Conservation (phyloP, 768 basidiomycete genomes). For the Auricularia heimuer region DNA sequence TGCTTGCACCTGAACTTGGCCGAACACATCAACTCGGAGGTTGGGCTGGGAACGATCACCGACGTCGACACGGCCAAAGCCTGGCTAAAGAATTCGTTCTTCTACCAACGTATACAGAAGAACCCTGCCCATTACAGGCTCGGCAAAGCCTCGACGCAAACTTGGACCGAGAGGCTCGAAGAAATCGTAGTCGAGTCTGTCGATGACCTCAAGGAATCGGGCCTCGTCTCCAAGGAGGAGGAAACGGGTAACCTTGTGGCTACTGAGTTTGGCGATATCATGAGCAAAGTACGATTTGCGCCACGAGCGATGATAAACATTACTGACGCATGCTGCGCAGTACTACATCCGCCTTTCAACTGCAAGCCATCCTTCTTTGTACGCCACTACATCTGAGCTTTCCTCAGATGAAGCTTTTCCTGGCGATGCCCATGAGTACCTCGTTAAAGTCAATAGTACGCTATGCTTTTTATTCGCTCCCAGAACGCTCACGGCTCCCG, state of each 20-base stretch:
- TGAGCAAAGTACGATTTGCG: constrained; percentile 58
- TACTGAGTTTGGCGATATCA: constrained; percentile 75
- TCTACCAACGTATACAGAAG: constrained; percentile 75
- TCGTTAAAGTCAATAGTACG: constrained; percentile 58
- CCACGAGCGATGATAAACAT: neutral
- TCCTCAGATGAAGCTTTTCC: constrained; percentile 54
- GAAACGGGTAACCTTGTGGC: constrained; percentile 35
- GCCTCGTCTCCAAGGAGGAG: constrained; percentile 42
- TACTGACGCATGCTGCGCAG: constrained; percentile 26
- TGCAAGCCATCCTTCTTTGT: constrained; percentile 25
- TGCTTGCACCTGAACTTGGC: constrained; percentile 71
- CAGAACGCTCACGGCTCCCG: constrained; percentile 15
- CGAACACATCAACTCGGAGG: constrained; percentile 93
- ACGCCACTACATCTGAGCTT: neutral
- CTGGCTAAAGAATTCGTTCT: constrained; percentile 81
- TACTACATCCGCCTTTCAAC: constrained; percentile 67
- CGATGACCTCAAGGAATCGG: constrained; percentile 44
- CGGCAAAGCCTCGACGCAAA: constrained; percentile 38
- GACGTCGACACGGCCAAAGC: constrained; percentile 56
- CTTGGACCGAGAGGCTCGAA: constrained; percentile 64
- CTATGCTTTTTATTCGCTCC: constrained; percentile 16
- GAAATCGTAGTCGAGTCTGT: constrained; percentile 65
- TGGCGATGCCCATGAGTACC: constrained; percentile 46
- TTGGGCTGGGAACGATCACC: constrained; percentile 76
- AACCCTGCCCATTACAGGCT: constrained; percentile 74